These are phyloP conservation scores for Arthrinium phaeospermum DNA, from an alignment of 2,329 filamentous ascomycete genomes.

Conservation along the genomic window DNA sequence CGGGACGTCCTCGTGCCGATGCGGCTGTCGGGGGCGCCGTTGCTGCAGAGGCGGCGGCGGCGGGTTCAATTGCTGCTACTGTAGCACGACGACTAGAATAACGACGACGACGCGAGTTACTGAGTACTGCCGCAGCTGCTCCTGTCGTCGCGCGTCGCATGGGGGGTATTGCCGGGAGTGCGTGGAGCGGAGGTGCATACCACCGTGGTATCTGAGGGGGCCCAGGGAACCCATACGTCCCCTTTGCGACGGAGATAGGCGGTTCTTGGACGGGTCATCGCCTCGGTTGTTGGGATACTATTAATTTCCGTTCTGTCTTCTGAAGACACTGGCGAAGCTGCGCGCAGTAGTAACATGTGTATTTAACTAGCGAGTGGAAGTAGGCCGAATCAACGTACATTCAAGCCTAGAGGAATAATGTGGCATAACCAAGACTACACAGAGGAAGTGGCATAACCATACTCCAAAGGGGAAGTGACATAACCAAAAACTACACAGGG, in stretches of 20 bases:
- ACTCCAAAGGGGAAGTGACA: too few relatives aligned
- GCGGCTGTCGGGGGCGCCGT: slow-evolving; percentile 7
- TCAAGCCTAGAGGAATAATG: too few relatives aligned
- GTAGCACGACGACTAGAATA: not conserved
- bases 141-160: not conserved
- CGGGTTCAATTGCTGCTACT: not conserved
- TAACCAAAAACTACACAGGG: too few relatives aligned
- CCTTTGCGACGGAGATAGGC: not conserved
- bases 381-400: too few relatives aligned
- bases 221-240: not conserved
- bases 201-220: not conserved
- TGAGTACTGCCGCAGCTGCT: not conserved
- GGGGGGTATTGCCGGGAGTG: slow-evolving; percentile 11
- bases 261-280: not conserved
- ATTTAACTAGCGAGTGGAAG: too few relatives aligned
- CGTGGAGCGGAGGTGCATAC: not conserved
- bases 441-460: too few relatives aligned
- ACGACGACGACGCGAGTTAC: not conserved
- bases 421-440: too few relatives aligned
- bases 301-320: not conserved
- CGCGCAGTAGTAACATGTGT: too few relatives aligned
- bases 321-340: too few relatives aligned
- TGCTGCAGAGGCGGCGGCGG: not conserved
- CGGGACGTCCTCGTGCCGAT: not conserved
- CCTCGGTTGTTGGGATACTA: not conserved